phyloP scores from a whole-genome alignment of 169 alveolate genomes.

The Neospora caninum region DNA sequence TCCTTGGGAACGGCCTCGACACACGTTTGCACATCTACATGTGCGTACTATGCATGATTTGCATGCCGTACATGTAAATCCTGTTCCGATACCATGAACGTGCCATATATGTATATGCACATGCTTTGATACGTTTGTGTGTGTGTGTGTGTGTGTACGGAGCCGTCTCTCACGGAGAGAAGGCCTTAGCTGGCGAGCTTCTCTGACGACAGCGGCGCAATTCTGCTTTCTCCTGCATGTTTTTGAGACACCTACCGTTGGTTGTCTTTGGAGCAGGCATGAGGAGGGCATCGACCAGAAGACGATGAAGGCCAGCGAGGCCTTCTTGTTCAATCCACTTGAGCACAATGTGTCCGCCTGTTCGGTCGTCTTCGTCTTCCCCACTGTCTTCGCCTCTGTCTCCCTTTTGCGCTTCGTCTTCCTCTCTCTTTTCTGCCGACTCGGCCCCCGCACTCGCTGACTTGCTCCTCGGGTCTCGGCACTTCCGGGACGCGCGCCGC shows the following conservation, averaged over 20 bases:
- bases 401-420: neutral
- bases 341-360: neutral
- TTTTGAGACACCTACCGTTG: neutral
- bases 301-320: constrained; percentile 11
- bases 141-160: too few species aligned
- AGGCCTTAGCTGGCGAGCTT: too few species aligned
- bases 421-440: neutral
- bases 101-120: too few species aligned
- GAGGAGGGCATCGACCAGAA: constrained; percentile 40
- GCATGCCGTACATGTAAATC: too few species aligned
- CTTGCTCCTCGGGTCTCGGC: neutral
- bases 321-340: neutral
- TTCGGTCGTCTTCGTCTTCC: constrained; percentile 1
- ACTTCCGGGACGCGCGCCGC: neutral
- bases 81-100: too few species aligned
- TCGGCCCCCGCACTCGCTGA: neutral
- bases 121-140: too few species aligned
- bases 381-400: neutral
- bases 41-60: too few species aligned
- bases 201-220: too few species aligned
- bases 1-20: too few species aligned
- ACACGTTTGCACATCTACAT: too few species aligned
- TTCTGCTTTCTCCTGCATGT: too few species aligned
- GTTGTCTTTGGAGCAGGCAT: constrained; percentile 28
- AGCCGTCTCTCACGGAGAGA: too few species aligned